phyloP scores from a whole-genome alignment of 2,329 filamentous ascomycete species.

The Calonectria pauciramosa region DNA sequence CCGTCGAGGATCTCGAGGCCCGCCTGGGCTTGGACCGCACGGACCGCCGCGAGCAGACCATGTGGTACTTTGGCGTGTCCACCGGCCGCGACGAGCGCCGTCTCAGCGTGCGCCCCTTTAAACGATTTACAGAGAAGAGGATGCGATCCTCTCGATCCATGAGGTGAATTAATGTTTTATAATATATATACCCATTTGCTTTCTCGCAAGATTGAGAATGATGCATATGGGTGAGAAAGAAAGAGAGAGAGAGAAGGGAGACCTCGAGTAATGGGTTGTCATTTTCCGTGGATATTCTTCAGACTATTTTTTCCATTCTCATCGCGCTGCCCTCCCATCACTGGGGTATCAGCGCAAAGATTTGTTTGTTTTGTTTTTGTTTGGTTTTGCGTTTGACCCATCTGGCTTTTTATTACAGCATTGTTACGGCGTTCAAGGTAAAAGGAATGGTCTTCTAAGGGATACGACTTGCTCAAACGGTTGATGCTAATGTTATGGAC shows the following conservation, averaged over 20 bases:
- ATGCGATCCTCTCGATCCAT: conserved; percentile 43
- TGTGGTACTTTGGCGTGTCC: conserved; percentile 65
- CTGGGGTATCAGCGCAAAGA: not conserved
- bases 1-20: conserved; percentile 77
- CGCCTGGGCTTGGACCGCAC: conserved; percentile 71
- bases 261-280: not conserved
- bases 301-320: not conserved
- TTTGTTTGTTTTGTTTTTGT: not conserved
- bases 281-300: not conserved
- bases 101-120: conserved; percentile 60
- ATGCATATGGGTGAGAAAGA: not conserved
- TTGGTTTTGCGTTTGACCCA: not conserved
- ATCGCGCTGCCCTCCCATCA: not conserved
- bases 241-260: not conserved
- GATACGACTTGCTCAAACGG: conserved; percentile 4
- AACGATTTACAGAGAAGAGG: conserved; percentile 60
- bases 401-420: not conserved
- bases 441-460: not conserved
- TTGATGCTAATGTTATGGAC: conserved; percentile 13
- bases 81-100: conserved; percentile 56
- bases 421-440: conserved; percentile 24
- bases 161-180: conserved; percentile 41
- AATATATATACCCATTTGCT: not conserved
- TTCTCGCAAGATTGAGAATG: not conserved
- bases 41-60: conserved; percentile 61